These are phyloP conservation scores for Solanum sitiens DNA, from an alignment of 257 asterid species.

Conservation along the genomic window DNA sequence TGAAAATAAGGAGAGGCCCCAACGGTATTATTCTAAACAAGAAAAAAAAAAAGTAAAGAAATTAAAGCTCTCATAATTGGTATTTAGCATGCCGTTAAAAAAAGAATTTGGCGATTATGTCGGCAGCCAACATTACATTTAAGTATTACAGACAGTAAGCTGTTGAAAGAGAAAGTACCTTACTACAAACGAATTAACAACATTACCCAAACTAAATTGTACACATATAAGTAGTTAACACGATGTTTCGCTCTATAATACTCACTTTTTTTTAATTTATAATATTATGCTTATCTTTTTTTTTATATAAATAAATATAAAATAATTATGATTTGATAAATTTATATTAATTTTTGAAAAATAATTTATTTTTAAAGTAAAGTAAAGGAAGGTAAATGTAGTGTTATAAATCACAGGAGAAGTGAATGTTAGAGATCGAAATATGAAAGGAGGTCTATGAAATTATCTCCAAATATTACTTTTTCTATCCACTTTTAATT, in stretches of 20 bases:
- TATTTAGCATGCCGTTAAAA: background rate
- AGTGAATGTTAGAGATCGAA: no score
- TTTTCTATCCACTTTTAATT: accelerated
- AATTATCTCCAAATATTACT: no score
- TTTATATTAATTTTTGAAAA: no score
- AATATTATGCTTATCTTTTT: accelerated
- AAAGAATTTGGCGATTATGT: background rate
- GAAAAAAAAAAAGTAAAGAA: background rate
- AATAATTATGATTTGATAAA: no score
- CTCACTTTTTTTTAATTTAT: accelerated
- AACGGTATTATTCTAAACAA: background rate
- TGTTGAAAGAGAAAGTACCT: no score
- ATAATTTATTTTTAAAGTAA: no score
- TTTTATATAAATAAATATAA: no score
- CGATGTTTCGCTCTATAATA: no score
- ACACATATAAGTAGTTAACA: background rate
- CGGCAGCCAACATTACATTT: background rate
- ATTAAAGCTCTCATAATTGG: background rate
- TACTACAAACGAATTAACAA: no score
- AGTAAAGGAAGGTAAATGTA: no score
- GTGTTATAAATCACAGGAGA: no score
- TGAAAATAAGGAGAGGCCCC: background rate
- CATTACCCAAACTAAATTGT: background rate
- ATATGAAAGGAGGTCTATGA: no score
- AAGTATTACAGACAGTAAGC: background rate